Base-by-base conservation (phyloP, 192 early-diverging fungal genomes). In the Podila minutissima region DNA sequence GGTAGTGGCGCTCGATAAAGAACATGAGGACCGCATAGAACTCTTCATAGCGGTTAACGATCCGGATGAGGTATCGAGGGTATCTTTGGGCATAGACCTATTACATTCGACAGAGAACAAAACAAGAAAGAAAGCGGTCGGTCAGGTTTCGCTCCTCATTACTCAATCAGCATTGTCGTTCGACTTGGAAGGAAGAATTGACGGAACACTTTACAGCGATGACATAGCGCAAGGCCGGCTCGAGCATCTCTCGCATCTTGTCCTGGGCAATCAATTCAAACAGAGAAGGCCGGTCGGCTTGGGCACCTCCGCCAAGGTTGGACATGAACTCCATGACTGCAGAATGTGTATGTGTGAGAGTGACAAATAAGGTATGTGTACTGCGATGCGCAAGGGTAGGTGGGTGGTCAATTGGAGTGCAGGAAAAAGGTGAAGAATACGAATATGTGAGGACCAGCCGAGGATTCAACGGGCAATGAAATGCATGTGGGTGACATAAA, bases 261-360 rank as follows among this genome's bases (percentile, higher is more conserved):
- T 93, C 92, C 82, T 95, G 93, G 33, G 94, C 93, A 53, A 94
- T 86, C 5, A 97, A 88, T 86, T 98, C 97, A 83, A 98, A 97
- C 67, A 97, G 71, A 2, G 95, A 95, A 70, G 96, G 97, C 66
- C 91, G 88, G 74, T 95, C 93, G 72, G 88, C 89, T 72, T 90
- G 87, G 11, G 59, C 38, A 33, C 77, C 77, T 59, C 86, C 85
- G 82, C 93, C 85, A 62, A 95, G 77, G 71, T 92, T 92, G 74
- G 92, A 94, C 91, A 95, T 93, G 84, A 95, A 94, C 86, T 95
- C 94, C 94, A 95, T 95, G 67, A 68, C 74, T 24, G 35, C 1
- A 6, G 13, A 33, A 3, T 19, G 28, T 60, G 38, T 24, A 50
- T 67, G 64, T 28, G n/a, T 33, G 53, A 9, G 22, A 55, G 41